phyloP scores from a whole-genome alignment of 2,329 filamentous ascomycete species.

The Hypoxylon sp. region DNA sequence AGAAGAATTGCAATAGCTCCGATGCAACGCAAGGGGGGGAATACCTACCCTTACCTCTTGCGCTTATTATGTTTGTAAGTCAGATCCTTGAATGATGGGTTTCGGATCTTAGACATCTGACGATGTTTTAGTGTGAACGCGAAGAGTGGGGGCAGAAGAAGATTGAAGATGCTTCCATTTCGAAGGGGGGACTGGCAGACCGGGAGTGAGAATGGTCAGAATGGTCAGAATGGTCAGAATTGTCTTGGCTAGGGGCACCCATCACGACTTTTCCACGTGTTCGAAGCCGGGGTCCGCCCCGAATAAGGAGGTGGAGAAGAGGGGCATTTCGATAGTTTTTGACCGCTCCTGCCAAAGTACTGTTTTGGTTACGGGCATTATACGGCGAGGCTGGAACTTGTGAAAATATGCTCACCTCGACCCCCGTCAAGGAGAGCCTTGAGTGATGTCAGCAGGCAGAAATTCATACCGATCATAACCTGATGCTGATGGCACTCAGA shows the following conservation, averaged over 20 bases:
- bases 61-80: constrained; percentile 8
- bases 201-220: constrained; percentile 17
- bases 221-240: constrained; percentile 7
- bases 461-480: constrained; percentile 26
- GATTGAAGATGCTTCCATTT: constrained; percentile 31
- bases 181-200: constrained; percentile 6
- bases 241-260: constrained; percentile 9
- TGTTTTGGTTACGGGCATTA: constrained; percentile 1
- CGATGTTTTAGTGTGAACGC: constrained; percentile 19
- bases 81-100: constrained; percentile 17
- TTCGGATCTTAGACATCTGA: constrained; percentile 28
- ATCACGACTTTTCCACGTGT: constrained; percentile 44
- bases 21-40: not conserved
- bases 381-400: constrained; percentile 24
- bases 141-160: constrained; percentile 25
- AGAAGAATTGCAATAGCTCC: constrained; percentile 1
- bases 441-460: constrained; percentile 34
- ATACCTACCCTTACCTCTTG: constrained; percentile 4
- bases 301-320: constrained; percentile 27
- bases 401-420: constrained; percentile 5
- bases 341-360: constrained; percentile 25
- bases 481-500: constrained; percentile 21
- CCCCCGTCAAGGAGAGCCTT: not conserved
- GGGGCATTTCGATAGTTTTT: constrained; percentile 19
- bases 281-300: constrained; percentile 29